phyloP scores from a whole-genome alignment of 495 filamentous ascomycete genomes.

The Penicillium verhagenii region DNA sequence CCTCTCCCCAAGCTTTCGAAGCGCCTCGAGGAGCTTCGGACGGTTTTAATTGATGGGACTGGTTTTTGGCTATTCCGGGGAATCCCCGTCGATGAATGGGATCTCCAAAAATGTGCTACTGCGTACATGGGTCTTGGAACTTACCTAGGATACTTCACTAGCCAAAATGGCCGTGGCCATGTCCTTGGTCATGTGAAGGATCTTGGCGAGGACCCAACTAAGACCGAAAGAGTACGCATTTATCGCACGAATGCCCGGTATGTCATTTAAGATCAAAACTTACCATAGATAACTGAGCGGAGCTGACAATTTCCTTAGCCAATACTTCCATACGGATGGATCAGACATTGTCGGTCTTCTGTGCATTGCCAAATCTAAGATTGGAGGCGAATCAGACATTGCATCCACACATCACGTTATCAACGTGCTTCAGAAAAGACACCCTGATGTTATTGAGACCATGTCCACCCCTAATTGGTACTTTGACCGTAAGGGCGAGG shows the following conservation, averaged over 20 bases:
- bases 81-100: constrained; percentile 74
- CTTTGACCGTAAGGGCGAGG: constrained; percentile 86
- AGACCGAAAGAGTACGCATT: constrained; percentile 82
- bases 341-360: constrained; percentile 76
- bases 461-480: constrained; percentile 76
- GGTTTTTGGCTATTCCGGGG: constrained; percentile 90
- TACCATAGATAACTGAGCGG: background rate
- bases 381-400: constrained; percentile 81
- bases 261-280: constrained; percentile 7
- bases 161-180: constrained; percentile 84
- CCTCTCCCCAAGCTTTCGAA: constrained; percentile 59
- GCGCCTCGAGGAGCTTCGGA: constrained; percentile 56
- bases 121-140: constrained; percentile 91
- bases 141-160: constrained; percentile 80
- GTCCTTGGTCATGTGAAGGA: constrained; percentile 91
- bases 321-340: constrained; percentile 81
- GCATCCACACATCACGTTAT: constrained; percentile 72
- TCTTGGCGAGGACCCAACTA: constrained; percentile 74
- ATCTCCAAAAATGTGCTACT: constrained; percentile 74
- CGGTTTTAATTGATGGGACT: constrained; percentile 77
- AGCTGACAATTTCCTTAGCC: constrained; percentile 32
- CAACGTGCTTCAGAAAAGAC: constrained; percentile 67
- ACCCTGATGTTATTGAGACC: constrained; percentile 71
- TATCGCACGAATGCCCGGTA: constrained; percentile 85
- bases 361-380: constrained; percentile 69